A percentile compares a stretch with the other conserved stretches of the same genome.
phyloP scores from a whole-genome alignment of 2,329 filamentous ascomycete genomes.

The Arachnopeziza araneosa region DNA sequence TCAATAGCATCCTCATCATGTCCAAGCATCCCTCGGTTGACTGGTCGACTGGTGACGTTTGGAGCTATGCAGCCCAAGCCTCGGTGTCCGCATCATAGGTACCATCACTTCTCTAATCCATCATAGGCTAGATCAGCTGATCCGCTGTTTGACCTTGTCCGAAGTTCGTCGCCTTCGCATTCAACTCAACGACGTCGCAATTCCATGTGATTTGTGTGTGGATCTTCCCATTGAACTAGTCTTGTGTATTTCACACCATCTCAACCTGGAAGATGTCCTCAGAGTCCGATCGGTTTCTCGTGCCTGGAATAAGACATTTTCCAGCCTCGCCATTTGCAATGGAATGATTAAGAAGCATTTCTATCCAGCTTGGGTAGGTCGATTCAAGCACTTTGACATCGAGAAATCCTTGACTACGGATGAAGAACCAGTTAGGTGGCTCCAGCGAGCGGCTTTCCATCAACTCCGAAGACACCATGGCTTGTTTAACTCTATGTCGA shows the following conservation, averaged over 20 bases:
- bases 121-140: slow-evolving; percentile 16
- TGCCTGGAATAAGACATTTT: slow-evolving; percentile 20
- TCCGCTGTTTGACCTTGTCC: slow-evolving; percentile 7
- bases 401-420: not conserved
- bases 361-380: slow-evolving; percentile 1
- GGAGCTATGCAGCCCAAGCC: not conserved
- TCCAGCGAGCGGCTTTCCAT: not conserved
- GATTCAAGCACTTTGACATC: not conserved
- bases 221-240: slow-evolving; percentile 21
- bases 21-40: not conserved
- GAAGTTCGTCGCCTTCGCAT: slow-evolving; percentile 16
- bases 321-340: slow-evolving; percentile 11
- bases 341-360: slow-evolving; percentile 17
- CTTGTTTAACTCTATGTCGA: slow-evolving; percentile 5
- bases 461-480: slow-evolving; percentile 6
- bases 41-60: not conserved
- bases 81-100: not conserved
- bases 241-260: slow-evolving; percentile 10
- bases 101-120: not conserved
- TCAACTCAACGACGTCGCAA: slow-evolving; percentile 11
- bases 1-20: not conserved
- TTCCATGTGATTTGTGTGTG: slow-evolving; percentile 11
- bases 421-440: slow-evolving; percentile 3
- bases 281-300: slow-evolving; percentile 19
- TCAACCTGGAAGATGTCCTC: slow-evolving; percentile 23